Evolutionary conservation across 225 moss, liverwort and hornwort species (phyloP).

Genomic region (Polytrichum commune): DNA sequence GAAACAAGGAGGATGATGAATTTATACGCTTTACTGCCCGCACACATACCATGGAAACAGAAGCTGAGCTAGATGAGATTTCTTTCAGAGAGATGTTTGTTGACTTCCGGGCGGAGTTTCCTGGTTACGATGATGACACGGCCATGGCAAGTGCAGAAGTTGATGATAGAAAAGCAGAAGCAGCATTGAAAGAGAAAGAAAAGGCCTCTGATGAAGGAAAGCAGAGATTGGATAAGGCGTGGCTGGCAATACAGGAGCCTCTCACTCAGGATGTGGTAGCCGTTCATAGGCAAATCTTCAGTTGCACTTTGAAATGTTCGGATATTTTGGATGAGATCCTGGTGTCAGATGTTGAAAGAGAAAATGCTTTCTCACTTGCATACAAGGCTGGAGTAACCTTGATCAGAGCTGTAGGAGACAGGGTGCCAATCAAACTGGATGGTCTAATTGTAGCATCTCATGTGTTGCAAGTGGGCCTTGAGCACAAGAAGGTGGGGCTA

Average conservation of each 20-base stretch:
- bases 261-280: constrained; percentile 65
- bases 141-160: constrained; percentile 59
- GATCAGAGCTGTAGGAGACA: constrained; percentile 65
- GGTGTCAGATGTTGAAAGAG: constrained; percentile 57
- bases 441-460: constrained; percentile 62
- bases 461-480: constrained; percentile 74
- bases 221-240: constrained; percentile 55
- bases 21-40: constrained; percentile 52
- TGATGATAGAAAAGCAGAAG: constrained; percentile 65
- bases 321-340: constrained; percentile 17
- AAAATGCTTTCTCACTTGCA: constrained; percentile 57
- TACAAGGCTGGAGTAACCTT: constrained; percentile 79
- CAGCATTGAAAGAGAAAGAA: constrained; percentile 46
- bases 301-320: constrained; percentile 6
- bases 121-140: constrained; percentile 46
- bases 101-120: constrained; percentile 65
- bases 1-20: constrained; percentile 48
- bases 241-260: constrained; percentile 72
- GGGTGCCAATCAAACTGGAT: constrained; percentile 71
- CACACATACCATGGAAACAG: constrained; percentile 76
- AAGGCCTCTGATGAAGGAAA: constrained; percentile 44
- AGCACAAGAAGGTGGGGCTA: constrained; percentile 68
- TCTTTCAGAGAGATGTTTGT: constrained; percentile 77
- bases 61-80: constrained; percentile 69
- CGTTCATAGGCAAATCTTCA: constrained; percentile 70